Percentiles rank a stretch among this genome's conserved stretches.
These are phyloP conservation scores for Glycyrrhiza uralensis DNA, from an alignment of 306 rosid species.

Conservation along the genomic window DNA sequence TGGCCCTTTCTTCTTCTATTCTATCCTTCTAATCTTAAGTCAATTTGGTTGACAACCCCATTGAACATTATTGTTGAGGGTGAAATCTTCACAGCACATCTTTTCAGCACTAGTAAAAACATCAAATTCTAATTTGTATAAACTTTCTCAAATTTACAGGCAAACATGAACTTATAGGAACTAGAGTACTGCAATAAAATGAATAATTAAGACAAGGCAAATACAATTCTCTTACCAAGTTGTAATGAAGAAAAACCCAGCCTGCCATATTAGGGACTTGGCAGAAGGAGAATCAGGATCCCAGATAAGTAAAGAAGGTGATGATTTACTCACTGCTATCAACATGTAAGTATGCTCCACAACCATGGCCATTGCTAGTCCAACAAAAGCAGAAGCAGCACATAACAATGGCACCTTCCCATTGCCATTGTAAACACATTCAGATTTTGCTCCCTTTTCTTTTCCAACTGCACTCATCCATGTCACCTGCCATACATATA, in stretches of 20 bases:
- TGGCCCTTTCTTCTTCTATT: background rate
- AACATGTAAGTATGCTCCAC: conserved; percentile 63
- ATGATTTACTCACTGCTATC: conserved; percentile 70
- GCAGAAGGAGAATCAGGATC: conserved; percentile 62
- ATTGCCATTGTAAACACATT: conserved; percentile 70
- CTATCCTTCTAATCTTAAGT: background rate
- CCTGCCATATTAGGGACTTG: conserved; percentile 59
- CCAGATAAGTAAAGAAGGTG: conserved; percentile 50
- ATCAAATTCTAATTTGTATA: background rate
- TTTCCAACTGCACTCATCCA: conserved; percentile 41
- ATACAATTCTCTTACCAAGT: conserved; percentile 55
- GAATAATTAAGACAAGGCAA: background rate
- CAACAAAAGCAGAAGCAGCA: conserved; percentile 72
- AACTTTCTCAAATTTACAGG: background rate
- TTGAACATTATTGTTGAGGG: background rate
- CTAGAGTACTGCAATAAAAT: background rate
- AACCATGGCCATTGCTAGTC: conserved; percentile 60
- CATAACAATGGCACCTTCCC: conserved; percentile 78
- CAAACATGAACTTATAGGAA: background rate
- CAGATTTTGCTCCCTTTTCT: conserved; percentile 36
- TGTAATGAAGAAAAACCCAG: conserved; percentile 72
- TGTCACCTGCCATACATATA: conserved; percentile 46
- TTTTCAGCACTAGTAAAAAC: background rate
- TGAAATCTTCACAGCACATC: background rate
- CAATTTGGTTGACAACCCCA: background rate